Conservation (phyloP, 2,329 filamentous ascomycete genomes). For the Leptographium lundbergii region DNA sequence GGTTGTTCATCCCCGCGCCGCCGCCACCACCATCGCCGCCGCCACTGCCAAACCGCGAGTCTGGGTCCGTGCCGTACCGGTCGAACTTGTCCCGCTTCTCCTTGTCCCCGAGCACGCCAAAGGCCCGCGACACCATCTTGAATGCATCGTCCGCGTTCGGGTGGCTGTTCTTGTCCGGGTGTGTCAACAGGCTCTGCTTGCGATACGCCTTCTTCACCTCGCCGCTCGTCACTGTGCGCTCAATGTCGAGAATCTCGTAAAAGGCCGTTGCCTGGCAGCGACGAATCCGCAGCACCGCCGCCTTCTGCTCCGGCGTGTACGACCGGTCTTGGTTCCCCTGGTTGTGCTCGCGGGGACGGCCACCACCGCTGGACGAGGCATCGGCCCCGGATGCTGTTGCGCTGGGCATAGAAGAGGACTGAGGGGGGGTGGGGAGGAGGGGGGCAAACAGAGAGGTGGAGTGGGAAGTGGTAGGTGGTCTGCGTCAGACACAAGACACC, state of each 20-base stretch:
- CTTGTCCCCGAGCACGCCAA: slow-evolving; percentile 82
- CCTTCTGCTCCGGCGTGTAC: slow-evolving; percentile 82
- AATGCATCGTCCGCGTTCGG: slow-evolving; percentile 94
- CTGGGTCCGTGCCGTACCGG: slow-evolving; percentile 81
- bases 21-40: slow-evolving; percentile 25
- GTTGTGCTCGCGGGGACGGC: slow-evolving; percentile 51
- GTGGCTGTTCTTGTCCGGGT: slow-evolving; percentile 98
- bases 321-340: slow-evolving; percentile 64
- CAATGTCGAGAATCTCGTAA: slow-evolving; percentile 79
- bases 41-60: slow-evolving; percentile 63
- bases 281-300: slow-evolving; percentile 79
- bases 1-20: neutral
- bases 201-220: slow-evolving; percentile 98
- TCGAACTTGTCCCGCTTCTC: slow-evolving; percentile 89
- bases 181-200: slow-evolving; percentile 84
- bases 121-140: slow-evolving; percentile 92
- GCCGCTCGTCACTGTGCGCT: slow-evolving; percentile 54
- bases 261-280: slow-evolving; percentile 76
- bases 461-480: neutral
- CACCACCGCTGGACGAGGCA: slow-evolving; percentile 23
- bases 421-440: neutral
- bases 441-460: neutral
- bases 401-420: slow-evolving; percentile 26
- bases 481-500: neutral
- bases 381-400: slow-evolving; percentile 43